Base-by-base conservation (phyloP, 371 early-diverging fungal species). In the Mucor mucedo region DNA sequence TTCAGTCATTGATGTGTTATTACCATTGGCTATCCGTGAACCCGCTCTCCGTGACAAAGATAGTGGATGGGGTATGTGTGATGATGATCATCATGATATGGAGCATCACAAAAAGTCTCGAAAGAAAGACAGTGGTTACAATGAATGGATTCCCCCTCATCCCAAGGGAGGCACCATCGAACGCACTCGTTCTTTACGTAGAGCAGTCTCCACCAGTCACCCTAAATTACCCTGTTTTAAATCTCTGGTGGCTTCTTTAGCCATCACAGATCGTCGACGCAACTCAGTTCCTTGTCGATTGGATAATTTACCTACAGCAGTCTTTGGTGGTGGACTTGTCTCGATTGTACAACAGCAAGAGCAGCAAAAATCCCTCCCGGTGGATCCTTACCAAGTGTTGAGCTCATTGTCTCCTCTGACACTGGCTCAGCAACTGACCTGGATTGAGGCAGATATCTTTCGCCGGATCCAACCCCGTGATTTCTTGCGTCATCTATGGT, bases 401-500 rank as follows among this genome's bases (percentile, higher is more conserved):
- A 48, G 4, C 5, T 13, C 49, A 16, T 30, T 56, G 11, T n/a
- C 81, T 6, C 74, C 77, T 5, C 58, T 63, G 38, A 79, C 71
- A 9, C 60, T 90, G 40, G 90, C 90, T 2, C 79, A 83, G 14
- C 90, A 90, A 54, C 63, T 90, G 50, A 86, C 88, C 1, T 78
- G 81, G 65, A 75, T 88, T 27, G 90, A 88, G 57, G 71, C 73
- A 40, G 59, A 68, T 13, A 9, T 90, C 30, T 87, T 89, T 68
- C 27, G 42, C 29, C 58, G 41, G 28, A 63, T 68, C 52, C 52
- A 85, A 76, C 73, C 86, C 6, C 75, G 84, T 49, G 84, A 86
- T 35, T 80, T 84, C 65, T 57, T 86, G 32, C 77, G 84, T 45
- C 78, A 80, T 30, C 69, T 83, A 13, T 83, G 81, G 77, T 55